Evolutionary conservation across 2,329 filamentous ascomycete genomes (phyloP).

Genomic region (Fusarium irregulare): DNA sequence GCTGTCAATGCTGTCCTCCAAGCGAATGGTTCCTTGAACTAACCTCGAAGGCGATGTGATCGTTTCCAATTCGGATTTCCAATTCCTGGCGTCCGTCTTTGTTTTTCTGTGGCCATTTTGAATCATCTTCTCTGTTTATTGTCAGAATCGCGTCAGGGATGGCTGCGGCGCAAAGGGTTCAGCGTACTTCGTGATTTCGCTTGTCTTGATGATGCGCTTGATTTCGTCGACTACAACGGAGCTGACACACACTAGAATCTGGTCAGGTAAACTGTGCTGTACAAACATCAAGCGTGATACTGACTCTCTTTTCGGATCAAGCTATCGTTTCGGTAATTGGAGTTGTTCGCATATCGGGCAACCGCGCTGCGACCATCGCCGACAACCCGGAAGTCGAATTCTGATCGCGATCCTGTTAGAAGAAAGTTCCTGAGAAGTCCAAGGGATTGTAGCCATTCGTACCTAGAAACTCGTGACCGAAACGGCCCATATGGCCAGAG

Average conservation of each 20-base stretch:
- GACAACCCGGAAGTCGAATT: slow-evolving; percentile 95
- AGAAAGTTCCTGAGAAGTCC: background rate
- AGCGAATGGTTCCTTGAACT: slow-evolving; percentile 37
- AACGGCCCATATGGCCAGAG: slow-evolving; percentile 96
- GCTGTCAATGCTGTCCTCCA: slow-evolving; percentile 24
- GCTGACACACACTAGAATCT: slow-evolving; percentile 87
- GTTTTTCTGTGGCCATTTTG: slow-evolving; percentile 99
- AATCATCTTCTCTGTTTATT: slow-evolving; percentile 85
- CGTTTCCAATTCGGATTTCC: slow-evolving; percentile 91
- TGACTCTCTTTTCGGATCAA: slow-evolving; percentile 99
- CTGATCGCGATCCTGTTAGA: slow-evolving; percentile 60
- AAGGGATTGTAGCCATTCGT: slow-evolving; percentile 10
- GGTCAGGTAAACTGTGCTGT: slow-evolving; percentile 14
- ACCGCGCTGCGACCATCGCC: slow-evolving; percentile 94
- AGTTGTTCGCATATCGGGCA: slow-evolving; percentile 98
- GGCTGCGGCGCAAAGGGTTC: background rate
- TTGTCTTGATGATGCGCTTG: slow-evolving; percentile 95
- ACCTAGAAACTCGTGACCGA: slow-evolving; percentile 99
- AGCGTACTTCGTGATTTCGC: slow-evolving; percentile 93
- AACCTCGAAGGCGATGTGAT: slow-evolving; percentile 98
- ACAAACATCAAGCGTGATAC: slow-evolving; percentile 50
- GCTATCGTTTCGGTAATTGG: slow-evolving; percentile 98
- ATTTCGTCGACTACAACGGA: slow-evolving; percentile 91
- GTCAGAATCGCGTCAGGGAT: slow-evolving; percentile 29
- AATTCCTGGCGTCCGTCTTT: slow-evolving; percentile 97